Evolutionary conservation across 805 yeast species (phyloP), one percentile per base, ranked within the genome.

Genomic region (Sungouiozyma ichnusensis): DNA sequence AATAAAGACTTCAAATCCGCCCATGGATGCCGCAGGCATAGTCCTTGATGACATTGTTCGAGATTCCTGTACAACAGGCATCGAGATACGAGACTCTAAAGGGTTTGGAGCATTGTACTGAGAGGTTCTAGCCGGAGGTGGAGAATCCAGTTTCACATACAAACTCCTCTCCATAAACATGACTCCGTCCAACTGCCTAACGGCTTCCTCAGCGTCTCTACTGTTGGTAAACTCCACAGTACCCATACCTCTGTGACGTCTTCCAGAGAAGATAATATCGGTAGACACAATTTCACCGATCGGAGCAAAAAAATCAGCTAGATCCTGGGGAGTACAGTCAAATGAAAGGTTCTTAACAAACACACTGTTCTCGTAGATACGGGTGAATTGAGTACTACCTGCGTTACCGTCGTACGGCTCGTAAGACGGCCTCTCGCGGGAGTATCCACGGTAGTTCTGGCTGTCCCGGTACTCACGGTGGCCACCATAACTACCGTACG

Each of bases 121-220:
- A 11, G 29, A 24, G 11, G 29, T 24, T 44, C 14, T 11, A 37
- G 48, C 65, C 52, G 90, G 92, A 20, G 92, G 92, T 29, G 92
- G 92, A 58, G 84, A 81, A 63, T 87, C 94, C 60, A 81, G 92
- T 65, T 96, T 79, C 11, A 88, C 94, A 61, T 81, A 86, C 35
- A 87, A 80, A 51, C 76, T 79, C 62, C 97, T 79, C n/a, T 85
- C 94, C 55, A 69, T 64, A 48, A 79, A 74, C 31, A 66, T 69
- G 24, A 77, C 69, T 56, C 82, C 79, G 63, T 84, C 80, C 53
- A 72, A 79, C 53, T 75, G 69, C 40, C 68, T 62, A 52, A 87
- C 84, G 13, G 96, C 96, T 18, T 65, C 70, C 38, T 69, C 71
- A 4, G 85, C 95, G 41, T 77, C 81, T 15, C 72, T 78, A 44